Base-by-base conservation (phyloP, 495 filamentous ascomycete genomes). In the Penicillium subrubescens region DNA sequence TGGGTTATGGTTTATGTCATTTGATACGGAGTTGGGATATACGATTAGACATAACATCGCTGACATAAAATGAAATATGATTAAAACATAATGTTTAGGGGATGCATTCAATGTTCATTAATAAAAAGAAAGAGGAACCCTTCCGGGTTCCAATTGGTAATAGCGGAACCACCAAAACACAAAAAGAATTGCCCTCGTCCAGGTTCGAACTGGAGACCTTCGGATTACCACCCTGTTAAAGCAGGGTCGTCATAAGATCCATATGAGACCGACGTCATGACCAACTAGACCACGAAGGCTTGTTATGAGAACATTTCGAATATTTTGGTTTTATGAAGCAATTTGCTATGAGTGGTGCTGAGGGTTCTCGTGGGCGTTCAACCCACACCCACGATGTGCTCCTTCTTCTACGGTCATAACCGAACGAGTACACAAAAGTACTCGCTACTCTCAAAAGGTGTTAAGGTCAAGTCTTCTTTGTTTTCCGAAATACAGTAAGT, bases 181-280 rank as follows among this genome's bases (percentile, higher is more conserved):
- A 34, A 56, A 56, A 56, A 56, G 17, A 7, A 21, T 37, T 56
- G 53, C 53, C 53, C 53, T 56, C 53, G 53, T 56, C 53, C 53
- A 56, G 53, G 53, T 56, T 56, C 53, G 53, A 56, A 56, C 53
- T 56, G 53, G 53, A 56, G 53, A 56, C 53, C 53, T 56, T 56
- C 53, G 53, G 53, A 56, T 56, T 56, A 37, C 53, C 29, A 56
- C 53, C 33, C 53, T 56, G 53, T 56, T 56, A 17, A 17, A 17
- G 53, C 53, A 56, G 53, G 33, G 53, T 35, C 33, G 53, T 56
- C 53, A 56, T 56, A 56, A 29, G 34, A 56, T 56, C 53, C 33
- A 35, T 56, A 56, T 56, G 53, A 56, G 53, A 56, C 53, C 53
- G 53, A 56, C 53, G 53, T 56, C 53, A 56, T 56, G 19, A 56